Evolutionary conservation across 2,329 filamentous ascomycete species (phyloP), one percentile per base, ranked within the genome.

Genomic region (Leptographium flavum): DNA sequence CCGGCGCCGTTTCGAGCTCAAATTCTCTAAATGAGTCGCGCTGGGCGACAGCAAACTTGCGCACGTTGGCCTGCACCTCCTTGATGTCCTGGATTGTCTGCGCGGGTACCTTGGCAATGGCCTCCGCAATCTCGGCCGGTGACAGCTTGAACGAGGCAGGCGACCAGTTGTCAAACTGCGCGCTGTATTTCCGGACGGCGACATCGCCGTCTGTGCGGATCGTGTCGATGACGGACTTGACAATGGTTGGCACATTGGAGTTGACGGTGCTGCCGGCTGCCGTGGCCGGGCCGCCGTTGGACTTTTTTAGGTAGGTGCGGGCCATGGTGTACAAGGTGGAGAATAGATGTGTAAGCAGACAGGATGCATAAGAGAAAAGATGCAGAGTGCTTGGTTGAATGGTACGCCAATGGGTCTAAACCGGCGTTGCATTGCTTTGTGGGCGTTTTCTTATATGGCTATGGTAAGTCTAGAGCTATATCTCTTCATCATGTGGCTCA

Each of bases 91-190:
- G 47, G 42, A 64, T 53, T 0, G 56, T 67, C 53, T 74, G 70
- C 10, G 58, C 51, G 0, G 68, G 60, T 0, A 71, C 63, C 15
- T 59, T 55, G 2, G 63, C 54, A n/a, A 73, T 67, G 32, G 62
- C 59, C 1, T 62, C 55, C 11, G 67, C 55, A 33, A 73, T 73
- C 17, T 73, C 59, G 1, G 51, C 51, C 3, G 56, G 45, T 0
- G 67, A 69, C 4, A 74, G 63, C 48, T 65, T 68, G 60, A 73
- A 74, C 1, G 61, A 64, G 1, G 54, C 31, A 0, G 70, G 71
- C 2, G 61, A 62, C 71, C 71, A 75, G 46, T 68, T 67, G 54
- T 74, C 71, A 46, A 74, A 75, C 49, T 71, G 68, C 44, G 71
- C 63, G 1, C 66, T 70, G 54, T 73, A 74, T 1, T 51, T 53